A percentile compares a stretch with the other conserved stretches of the same genome.
phyloP scores from a whole-genome alignment of 75 land plant species.

The Picea glauca region DNA sequence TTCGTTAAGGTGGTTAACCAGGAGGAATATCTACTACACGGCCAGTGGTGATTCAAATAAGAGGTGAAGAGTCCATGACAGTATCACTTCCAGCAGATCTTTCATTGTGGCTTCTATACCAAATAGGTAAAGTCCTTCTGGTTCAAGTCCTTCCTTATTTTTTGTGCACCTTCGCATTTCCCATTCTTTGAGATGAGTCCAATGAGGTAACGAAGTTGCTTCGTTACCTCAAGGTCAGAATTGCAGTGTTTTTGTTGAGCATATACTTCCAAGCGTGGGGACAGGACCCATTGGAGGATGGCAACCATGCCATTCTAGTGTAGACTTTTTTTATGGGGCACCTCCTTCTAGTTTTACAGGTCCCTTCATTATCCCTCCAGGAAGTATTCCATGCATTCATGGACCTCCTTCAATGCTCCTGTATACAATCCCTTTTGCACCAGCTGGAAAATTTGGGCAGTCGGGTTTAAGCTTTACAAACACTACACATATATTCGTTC shows the following conservation, averaged over 20 bases:
- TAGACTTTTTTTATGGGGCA: constrained; percentile 82
- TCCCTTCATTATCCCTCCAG: constrained; percentile 73
- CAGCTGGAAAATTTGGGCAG: constrained; percentile 92
- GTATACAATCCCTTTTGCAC: constrained; percentile 76
- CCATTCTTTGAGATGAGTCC: constrained; percentile 78
- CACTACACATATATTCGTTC: constrained; percentile 67
- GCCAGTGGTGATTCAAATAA: constrained; percentile 33
- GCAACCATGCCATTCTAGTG: constrained; percentile 78
- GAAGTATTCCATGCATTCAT: constrained; percentile 71
- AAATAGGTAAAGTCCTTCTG: constrained; percentile 44
- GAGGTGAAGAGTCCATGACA: constrained; percentile 61
- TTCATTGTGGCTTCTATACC: constrained; percentile 57
- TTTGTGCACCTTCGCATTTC: constrained; percentile 63
- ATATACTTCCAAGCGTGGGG: constrained; percentile 12
- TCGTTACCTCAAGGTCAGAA: constrained; percentile 42
- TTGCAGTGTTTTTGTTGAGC: constrained; percentile 21
- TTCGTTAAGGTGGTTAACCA: constrained; percentile 40
- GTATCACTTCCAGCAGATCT: constrained; percentile 94
- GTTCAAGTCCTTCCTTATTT: constrained; percentile 50
- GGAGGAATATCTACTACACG: constrained; percentile 21
- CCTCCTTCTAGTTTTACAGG: constrained; percentile 77
- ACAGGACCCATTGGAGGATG: constrained; percentile 57
- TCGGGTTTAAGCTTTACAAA: constrained; percentile 83
- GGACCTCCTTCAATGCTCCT: constrained; percentile 94
- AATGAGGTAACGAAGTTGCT: constrained; percentile 41